These are phyloP conservation scores for Aquilaria sinensis DNA, from an alignment of 345 rosid genomes.

Conservation along the genomic window DNA sequence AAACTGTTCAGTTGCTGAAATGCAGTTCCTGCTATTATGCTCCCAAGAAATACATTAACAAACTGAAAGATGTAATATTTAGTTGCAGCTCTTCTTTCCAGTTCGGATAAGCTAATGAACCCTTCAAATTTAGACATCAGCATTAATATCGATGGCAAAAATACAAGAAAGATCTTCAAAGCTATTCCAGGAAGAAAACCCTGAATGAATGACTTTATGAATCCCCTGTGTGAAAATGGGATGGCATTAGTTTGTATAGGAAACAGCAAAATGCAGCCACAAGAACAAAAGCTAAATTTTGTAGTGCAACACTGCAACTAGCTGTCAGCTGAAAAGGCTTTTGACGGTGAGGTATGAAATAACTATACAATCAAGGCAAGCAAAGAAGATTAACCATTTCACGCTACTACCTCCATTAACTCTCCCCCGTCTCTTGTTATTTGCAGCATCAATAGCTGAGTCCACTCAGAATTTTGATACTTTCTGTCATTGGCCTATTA, in stretches of 20 bases:
- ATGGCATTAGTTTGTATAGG: not conserved
- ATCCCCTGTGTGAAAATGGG: slow-evolving; percentile 42
- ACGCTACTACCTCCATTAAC: too few species aligned
- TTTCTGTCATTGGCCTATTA: too few species aligned
- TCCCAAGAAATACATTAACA: slow-evolving; percentile 92
- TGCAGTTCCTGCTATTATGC: slow-evolving; percentile 88
- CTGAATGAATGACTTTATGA: slow-evolving; percentile 74
- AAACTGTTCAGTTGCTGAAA: slow-evolving; percentile 85
- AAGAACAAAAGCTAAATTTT: too few species aligned
- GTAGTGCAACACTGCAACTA: too few species aligned
- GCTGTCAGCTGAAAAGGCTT: too few species aligned
- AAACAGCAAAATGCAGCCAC: not conserved
- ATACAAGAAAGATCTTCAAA: slow-evolving; percentile 77
- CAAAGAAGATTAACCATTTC: too few species aligned
- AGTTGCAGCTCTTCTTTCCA: slow-evolving; percentile 85
- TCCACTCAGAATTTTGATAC: too few species aligned
- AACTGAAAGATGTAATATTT: slow-evolving; percentile 79
- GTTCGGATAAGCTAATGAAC: slow-evolving; percentile 48
- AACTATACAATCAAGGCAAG: too few species aligned
- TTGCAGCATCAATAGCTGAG: too few species aligned
- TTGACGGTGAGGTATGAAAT: too few species aligned
- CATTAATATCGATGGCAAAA: slow-evolving; percentile 84
- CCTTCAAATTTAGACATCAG: slow-evolving; percentile 98
- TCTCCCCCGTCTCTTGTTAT: too few species aligned
- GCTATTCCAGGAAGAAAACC: slow-evolving; percentile 98